phyloP scores from a whole-genome alignment of 2,329 filamentous ascomycete species.

The Pyrenophora seminiperda region DNA sequence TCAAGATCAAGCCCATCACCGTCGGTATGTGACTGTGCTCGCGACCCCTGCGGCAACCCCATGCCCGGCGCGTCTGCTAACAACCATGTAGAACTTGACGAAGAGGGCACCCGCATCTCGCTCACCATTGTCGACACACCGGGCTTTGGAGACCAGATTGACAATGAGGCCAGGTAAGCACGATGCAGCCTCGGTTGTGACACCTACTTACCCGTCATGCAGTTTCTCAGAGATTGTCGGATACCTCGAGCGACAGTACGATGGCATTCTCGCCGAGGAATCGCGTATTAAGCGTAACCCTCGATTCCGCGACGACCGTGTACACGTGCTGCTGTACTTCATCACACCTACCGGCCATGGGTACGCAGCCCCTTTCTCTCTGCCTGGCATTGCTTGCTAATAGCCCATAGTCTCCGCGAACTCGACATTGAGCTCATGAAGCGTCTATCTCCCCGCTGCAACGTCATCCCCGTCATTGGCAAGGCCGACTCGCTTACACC shows the following conservation, averaged over 20 bases:
- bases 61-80: constrained; percentile 7
- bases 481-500: constrained; percentile 98
- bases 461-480: constrained; percentile 98
- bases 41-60: background rate
- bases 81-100: constrained; percentile 72
- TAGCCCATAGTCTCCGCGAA: constrained; percentile 77
- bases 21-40: constrained; percentile 69
- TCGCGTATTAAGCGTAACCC: constrained; percentile 99
- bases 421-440: constrained; percentile 99
- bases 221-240: constrained; percentile 98
- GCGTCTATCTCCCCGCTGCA: constrained; percentile 95
- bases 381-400: constrained; percentile 23
- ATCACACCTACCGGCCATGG: constrained; percentile 97
- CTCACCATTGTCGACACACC: constrained; percentile 98
- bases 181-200: background rate
- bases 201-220: constrained; percentile 25
- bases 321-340: constrained; percentile 98
- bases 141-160: constrained; percentile 97
- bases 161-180: constrained; percentile 92
- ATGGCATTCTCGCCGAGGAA: constrained; percentile 98
- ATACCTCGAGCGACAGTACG: constrained; percentile 98
- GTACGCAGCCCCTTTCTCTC: constrained; percentile 55
- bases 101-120: constrained; percentile 97
- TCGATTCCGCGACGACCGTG: constrained; percentile 97
- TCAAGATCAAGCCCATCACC: constrained; percentile 98